phyloP scores from a whole-genome alignment of 164 flowering plant genomes.

The Stephania yunnanensis region DNA sequence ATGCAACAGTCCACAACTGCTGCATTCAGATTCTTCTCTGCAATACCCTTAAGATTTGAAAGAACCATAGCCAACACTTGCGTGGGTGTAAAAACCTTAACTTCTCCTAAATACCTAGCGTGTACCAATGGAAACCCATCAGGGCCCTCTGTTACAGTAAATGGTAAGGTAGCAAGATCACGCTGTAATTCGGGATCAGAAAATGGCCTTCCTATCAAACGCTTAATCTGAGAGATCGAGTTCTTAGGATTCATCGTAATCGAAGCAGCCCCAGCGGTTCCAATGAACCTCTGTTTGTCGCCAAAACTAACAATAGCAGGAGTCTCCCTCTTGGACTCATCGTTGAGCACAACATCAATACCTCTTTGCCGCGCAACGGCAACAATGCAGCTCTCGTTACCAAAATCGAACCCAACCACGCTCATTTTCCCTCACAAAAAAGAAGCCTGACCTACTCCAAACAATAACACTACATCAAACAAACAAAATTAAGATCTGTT shows the following conservation, averaged over 20 bases:
- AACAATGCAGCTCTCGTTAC: constrained; percentile 87
- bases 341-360: constrained; percentile 94
- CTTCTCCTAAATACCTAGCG: constrained; percentile 70
- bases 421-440: constrained; percentile 52
- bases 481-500: not conserved
- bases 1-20: constrained; percentile 95
- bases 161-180: constrained; percentile 69
- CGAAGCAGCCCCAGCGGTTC: constrained; percentile 92
- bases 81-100: constrained; percentile 63
- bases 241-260: constrained; percentile 83
- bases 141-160: constrained; percentile 72
- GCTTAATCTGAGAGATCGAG: constrained; percentile 73
- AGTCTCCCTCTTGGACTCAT: constrained; percentile 93
- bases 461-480: not conserved
- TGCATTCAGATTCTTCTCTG: constrained; percentile 85
- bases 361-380: constrained; percentile 95
- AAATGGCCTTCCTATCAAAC: constrained; percentile 68
- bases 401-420: constrained; percentile 93
- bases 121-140: constrained; percentile 88
- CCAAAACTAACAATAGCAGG: constrained; percentile 92
- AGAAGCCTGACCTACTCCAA: not conserved
- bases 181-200: constrained; percentile 81
- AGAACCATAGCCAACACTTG: constrained; percentile 86
- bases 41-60: constrained; percentile 73
- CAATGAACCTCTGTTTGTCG: constrained; percentile 88